These are phyloP conservation scores for Wallacemonas rigidus DNA, from an alignment of 208 protist species.

Conservation along the genomic window DNA sequence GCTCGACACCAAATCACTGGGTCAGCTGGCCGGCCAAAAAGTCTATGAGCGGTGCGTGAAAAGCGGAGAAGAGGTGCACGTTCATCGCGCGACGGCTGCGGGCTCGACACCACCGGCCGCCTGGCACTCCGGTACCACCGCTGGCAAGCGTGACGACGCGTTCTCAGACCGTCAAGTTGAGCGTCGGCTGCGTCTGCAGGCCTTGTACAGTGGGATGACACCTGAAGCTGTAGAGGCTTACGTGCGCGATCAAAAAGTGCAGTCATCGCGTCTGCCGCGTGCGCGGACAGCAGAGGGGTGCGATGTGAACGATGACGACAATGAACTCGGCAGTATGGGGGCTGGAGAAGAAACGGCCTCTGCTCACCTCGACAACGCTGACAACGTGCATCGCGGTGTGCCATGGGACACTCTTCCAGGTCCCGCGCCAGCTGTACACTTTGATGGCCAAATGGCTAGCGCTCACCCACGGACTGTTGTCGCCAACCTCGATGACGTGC, in stretches of 20 bases:
- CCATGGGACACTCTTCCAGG: constrained; percentile 20
- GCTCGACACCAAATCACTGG: constrained; percentile 30
- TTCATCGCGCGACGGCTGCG: no score
- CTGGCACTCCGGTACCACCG: no score
- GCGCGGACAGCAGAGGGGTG: neutral
- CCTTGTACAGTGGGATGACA: constrained; percentile 34
- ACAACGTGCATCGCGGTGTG: constrained; percentile 7
- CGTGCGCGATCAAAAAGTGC: neutral
- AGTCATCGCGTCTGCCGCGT: neutral
- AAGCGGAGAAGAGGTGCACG: neutral
- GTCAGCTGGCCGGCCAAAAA: constrained; percentile 27
- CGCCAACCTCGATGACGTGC: neutral
- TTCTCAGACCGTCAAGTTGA: constrained; percentile 24
- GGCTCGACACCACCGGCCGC: no score
- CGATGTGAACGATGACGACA: constrained; percentile 8
- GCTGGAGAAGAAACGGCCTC: no score
- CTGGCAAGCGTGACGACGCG: neutral
- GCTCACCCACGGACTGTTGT: neutral
- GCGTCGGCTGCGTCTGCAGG: constrained; percentile 36
- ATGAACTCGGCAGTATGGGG: neutral
- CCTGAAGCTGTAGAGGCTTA: constrained; percentile 12
- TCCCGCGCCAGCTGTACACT: no score
- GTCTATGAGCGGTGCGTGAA: constrained; percentile 18
- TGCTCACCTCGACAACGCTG: no score
- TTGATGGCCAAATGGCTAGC: no score